A percentile compares a stretch with the other conserved stretches of the same genome.
Evolutionary conservation across 495 filamentous ascomycete species (phyloP).

Genomic region (Amniculicola lignicola): DNA sequence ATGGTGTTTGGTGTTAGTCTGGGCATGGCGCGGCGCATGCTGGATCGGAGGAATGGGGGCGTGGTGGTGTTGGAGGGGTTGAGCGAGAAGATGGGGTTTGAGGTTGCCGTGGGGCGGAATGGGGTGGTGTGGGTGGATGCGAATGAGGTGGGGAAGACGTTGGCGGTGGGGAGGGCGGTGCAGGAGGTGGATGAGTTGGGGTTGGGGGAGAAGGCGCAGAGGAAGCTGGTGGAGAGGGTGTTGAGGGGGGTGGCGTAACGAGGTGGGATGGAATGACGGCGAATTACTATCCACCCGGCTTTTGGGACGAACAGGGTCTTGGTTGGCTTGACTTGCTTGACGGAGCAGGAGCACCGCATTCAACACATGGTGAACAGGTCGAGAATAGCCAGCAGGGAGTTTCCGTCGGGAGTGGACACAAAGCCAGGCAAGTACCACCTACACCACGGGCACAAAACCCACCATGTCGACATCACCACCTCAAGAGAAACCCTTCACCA

Average conservation of each 20-base stretch:
- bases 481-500: too few species aligned
- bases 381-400: too few species aligned
- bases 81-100: conserved; percentile 73
- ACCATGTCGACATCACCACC: too few species aligned
- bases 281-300: too few species aligned
- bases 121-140: conserved; percentile 86
- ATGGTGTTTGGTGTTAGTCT: conserved; percentile 81
- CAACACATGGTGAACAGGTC: too few species aligned
- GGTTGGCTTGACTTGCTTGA: too few species aligned
- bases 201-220: conserved; percentile 69
- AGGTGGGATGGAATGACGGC: too few species aligned
- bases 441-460: too few species aligned
- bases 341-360: too few species aligned
- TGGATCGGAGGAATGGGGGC: conserved; percentile 62
- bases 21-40: conserved; percentile 73
- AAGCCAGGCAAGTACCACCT: too few species aligned
- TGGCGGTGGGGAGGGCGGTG: conserved; percentile 78
- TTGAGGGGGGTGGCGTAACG: conserved; percentile 48
- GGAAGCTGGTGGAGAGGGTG: conserved; percentile 70
- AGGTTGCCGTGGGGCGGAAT: conserved; percentile 92
- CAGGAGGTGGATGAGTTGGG: conserved; percentile 67
- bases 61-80: conserved; percentile 76
- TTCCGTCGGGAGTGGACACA: too few species aligned
- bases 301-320: too few species aligned
- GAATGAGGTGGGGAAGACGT: conserved; percentile 61